These are phyloP conservation scores for Phytopythium litorale DNA, from an alignment of 352 stramenopile species.

Conservation along the genomic window DNA sequence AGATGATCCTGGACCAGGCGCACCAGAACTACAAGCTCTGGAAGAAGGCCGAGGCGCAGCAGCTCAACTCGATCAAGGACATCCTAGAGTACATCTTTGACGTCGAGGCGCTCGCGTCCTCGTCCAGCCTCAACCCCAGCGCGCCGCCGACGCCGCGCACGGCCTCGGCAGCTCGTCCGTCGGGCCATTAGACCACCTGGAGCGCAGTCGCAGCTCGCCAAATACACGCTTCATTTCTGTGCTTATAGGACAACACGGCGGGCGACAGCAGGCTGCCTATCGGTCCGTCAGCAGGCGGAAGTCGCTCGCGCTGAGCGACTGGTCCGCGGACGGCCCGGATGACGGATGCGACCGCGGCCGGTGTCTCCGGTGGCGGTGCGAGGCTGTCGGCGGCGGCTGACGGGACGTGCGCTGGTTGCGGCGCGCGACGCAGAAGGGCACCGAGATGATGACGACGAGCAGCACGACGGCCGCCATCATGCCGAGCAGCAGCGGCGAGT, in stretches of 20 bases:
- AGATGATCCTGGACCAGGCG: constrained; percentile 74
- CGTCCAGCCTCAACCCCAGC: neutral
- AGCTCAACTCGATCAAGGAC: constrained; percentile 84
- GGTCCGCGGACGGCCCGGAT: neutral
- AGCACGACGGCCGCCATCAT: constrained; percentile 17
- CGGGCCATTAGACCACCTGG: neutral
- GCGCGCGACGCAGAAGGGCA: constrained; percentile 1
- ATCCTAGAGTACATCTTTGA: constrained; percentile 78
- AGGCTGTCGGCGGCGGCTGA: neutral
- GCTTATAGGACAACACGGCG: neutral
- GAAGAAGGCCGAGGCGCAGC: constrained; percentile 73
- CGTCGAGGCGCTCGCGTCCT: constrained; percentile 18
- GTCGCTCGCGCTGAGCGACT: neutral
- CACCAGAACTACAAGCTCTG: constrained; percentile 82
- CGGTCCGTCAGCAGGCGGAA: constrained; percentile 4
- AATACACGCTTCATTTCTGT: neutral
- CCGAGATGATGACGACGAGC: constrained; percentile 8
- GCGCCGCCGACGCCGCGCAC: neutral
- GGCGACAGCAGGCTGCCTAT: neutral
- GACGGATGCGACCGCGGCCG: neutral
- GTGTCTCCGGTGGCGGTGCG: neutral
- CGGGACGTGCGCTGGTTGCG: constrained; percentile 1
- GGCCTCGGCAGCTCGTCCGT: too few species aligned
- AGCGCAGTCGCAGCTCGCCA: neutral
- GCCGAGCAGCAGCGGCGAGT: constrained; percentile 5